These are phyloP conservation scores for Cylindrotheca closterium DNA, from an alignment of 108 stramenopile genomes.

Conservation along the genomic window DNA sequence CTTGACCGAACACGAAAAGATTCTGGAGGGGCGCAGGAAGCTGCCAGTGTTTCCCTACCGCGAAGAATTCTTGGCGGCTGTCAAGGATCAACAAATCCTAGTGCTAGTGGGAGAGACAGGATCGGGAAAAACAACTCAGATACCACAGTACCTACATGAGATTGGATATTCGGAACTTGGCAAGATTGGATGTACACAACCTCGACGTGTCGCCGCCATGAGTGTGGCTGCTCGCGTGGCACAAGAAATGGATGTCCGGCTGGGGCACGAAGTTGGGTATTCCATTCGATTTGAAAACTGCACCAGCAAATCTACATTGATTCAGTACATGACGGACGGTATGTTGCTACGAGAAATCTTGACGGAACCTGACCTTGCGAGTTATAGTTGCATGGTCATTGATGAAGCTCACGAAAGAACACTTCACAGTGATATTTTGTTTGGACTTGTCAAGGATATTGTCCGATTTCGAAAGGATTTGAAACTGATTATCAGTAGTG, in stretches of 20 bases:
- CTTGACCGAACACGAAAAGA: conserved; percentile 89
- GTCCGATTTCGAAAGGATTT: conserved; percentile 92
- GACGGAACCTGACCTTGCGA: conserved; percentile 94
- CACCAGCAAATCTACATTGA: conserved; percentile 88
- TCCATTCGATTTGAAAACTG: conserved; percentile 99
- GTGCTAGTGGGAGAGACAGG: conserved; percentile 93
- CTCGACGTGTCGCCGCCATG: conserved; percentile 98
- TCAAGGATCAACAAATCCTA: conserved; percentile 88
- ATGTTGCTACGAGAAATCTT: conserved; percentile 97
- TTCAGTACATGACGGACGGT: conserved; percentile 98
- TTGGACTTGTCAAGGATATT: conserved; percentile 97
- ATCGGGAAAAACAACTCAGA: conserved; percentile 92
- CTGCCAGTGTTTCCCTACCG: conserved; percentile 96
- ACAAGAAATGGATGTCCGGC: conserved; percentile 92
- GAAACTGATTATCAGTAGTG: conserved; percentile 94
- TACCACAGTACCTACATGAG: conserved; percentile 97
- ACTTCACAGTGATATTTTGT: conserved; percentile 96
- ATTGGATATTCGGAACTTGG: conserved; percentile 96
- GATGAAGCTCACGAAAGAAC: conserved; percentile 99
- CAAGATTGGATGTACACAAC: conserved; percentile 98
- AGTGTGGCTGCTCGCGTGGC: conserved; percentile 96
- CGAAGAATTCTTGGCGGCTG: conserved; percentile 90
- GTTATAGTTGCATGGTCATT: conserved; percentile 93
- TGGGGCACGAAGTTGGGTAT: conserved; percentile 98
- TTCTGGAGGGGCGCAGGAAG: conserved; percentile 84